A percentile compares a stretch with the other conserved stretches of the same genome.
phyloP scores from a whole-genome alignment of 1,139 yeast species.

The Saccharomycopsis hybrid region DNA sequence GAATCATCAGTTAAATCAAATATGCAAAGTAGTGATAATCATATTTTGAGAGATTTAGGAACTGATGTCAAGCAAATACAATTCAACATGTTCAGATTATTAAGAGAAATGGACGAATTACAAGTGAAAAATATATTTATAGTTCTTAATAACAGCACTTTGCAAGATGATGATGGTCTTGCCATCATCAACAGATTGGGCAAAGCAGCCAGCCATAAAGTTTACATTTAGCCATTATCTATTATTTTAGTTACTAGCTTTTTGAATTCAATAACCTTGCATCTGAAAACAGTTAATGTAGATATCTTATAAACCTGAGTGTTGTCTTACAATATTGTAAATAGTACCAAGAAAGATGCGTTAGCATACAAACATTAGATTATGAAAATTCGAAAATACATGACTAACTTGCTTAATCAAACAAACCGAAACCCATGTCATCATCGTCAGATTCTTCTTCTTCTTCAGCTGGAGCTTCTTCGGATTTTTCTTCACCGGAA shows the following conservation, averaged over 20 bases:
- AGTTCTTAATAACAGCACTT: conserved; percentile 43
- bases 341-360: too few species aligned
- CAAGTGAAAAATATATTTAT: conserved; percentile 61
- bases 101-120: conserved; percentile 67
- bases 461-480: conserved; percentile 63
- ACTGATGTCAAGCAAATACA: conserved; percentile 57
- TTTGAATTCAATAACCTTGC: background rate
- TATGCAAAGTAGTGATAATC: background rate
- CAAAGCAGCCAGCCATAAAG: conserved; percentile 70
- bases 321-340: too few species aligned
- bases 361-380: too few species aligned
- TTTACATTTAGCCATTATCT: conserved; percentile 20
- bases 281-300: too few species aligned
- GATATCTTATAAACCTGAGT: too few species aligned
- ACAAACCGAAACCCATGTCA: conserved; percentile 98
- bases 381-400: too few species aligned
- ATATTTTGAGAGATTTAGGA: conserved; percentile 40
- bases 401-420: conserved; percentile 59
- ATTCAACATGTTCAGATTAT: conserved; percentile 58
- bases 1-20: conserved; percentile 21
- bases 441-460: conserved; percentile 69
- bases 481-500: conserved; percentile 44
- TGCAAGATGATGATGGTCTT: conserved; percentile 64
- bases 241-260: background rate
- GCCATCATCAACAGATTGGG: conserved; percentile 89